A percentile compares a stretch with the other conserved stretches of the same genome.
Conservation (phyloP, 2,329 filamentous ascomycete species). For the Harringtonia aguacate region DNA sequence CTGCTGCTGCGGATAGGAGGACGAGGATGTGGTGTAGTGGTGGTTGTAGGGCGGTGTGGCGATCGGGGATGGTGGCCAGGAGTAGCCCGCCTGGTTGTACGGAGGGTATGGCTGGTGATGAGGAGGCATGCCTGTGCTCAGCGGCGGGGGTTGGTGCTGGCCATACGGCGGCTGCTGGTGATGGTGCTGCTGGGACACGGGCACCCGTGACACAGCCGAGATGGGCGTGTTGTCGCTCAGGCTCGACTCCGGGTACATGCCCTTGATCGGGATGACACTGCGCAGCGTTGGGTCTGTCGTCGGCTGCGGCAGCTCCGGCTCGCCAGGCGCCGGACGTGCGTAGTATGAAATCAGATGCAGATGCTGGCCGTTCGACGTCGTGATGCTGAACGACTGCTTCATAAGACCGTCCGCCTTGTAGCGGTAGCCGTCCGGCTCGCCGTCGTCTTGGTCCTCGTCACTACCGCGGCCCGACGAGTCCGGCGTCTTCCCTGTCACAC, state of each 20-base stretch:
- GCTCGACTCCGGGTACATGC: slow-evolving; percentile 94
- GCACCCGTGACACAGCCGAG: slow-evolving; percentile 69
- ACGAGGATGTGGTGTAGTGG: slow-evolving; percentile 28
- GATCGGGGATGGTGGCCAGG: slow-evolving; percentile 45
- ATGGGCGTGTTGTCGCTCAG: slow-evolving; percentile 68
- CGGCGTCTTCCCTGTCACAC: slow-evolving; percentile 61
- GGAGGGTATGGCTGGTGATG: slow-evolving; percentile 16
- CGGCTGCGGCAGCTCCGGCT: slow-evolving; percentile 67
- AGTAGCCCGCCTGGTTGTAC: slow-evolving; percentile 33
- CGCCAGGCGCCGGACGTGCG: slow-evolving; percentile 64
- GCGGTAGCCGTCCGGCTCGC: slow-evolving; percentile 80
- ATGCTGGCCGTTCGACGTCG: slow-evolving; percentile 77
- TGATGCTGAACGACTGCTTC: slow-evolving; percentile 99
- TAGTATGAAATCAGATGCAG: slow-evolving; percentile 98
- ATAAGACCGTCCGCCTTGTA: slow-evolving; percentile 96
- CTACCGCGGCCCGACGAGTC: slow-evolving; percentile 65
- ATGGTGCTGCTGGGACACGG: slow-evolving; percentile 43
- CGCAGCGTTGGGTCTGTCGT: slow-evolving; percentile 70
- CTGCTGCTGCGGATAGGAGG: slow-evolving; percentile 16
- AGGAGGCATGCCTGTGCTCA: not conserved
- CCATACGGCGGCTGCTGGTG: slow-evolving; percentile 15
- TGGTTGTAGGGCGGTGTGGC: slow-evolving; percentile 42
- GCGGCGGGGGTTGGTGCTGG: not conserved
- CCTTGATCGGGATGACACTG: slow-evolving; percentile 77
- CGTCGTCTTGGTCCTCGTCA: slow-evolving; percentile 77